Evolutionary conservation across 352 stramenopile species (phyloP).

Genomic region (Phytopythium helicoides): DNA sequence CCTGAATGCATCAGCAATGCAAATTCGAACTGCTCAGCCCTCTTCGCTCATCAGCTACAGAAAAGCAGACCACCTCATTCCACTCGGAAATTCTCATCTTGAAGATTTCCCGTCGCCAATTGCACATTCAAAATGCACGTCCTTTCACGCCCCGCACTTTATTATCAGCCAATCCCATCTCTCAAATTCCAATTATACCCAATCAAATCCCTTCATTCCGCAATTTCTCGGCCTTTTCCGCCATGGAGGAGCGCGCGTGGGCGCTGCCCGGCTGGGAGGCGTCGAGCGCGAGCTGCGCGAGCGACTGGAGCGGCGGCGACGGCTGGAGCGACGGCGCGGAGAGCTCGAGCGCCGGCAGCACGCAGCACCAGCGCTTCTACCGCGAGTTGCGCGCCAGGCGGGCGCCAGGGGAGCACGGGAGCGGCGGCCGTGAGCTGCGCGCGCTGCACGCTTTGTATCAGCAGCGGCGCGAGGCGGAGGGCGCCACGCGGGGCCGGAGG

Average conservation of each 20-base stretch:
- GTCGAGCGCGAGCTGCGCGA: slow-evolving; percentile 39
- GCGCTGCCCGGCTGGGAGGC: slow-evolving; percentile 53
- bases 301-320: slow-evolving; percentile 12
- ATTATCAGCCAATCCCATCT: too few species aligned
- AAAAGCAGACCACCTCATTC: too few species aligned
- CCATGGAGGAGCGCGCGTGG: slow-evolving; percentile 30
- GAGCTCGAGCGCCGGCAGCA: slow-evolving; percentile 26
- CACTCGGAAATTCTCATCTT: too few species aligned
- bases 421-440: slow-evolving; percentile 11
- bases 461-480: slow-evolving; percentile 20
- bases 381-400: slow-evolving; percentile 21
- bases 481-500: slow-evolving; percentile 2
- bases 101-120: too few species aligned
- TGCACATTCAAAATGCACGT: too few species aligned
- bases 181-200: too few species aligned
- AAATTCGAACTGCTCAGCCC: too few species aligned
- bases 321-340: slow-evolving; percentile 34
- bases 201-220: too few species aligned
- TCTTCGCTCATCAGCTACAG: too few species aligned
- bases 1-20: too few species aligned
- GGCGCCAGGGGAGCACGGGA: slow-evolving; percentile 2
- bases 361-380: slow-evolving; percentile 38
- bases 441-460: slow-evolving; percentile 33
- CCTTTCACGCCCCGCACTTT: too few species aligned
- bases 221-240: too few species aligned